Base-by-base conservation (phyloP, 257 asterid genomes). In the Mentha longifolia region DNA sequence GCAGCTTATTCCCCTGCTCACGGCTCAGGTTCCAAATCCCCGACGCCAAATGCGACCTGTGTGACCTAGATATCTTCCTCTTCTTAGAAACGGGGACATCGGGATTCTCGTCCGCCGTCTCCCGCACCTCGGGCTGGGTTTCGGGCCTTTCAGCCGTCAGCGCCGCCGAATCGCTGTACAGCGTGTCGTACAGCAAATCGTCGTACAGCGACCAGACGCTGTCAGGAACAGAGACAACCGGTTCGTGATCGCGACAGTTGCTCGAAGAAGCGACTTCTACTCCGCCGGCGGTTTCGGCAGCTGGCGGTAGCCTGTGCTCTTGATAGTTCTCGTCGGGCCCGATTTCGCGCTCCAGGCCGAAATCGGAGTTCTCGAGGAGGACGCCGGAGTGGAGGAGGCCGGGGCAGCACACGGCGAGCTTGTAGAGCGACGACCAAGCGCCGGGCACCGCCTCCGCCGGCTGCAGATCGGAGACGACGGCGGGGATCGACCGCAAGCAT, bases 351-450 rank as follows among this genome's bases (percentile, higher is more conserved):
- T 86, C 94, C 51, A 89, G 92, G 17, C 97, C 99, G 81, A 95
- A 95, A 84, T 95, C 97, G 0, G 95, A 92, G 77, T 88, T 92
- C 33, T 89, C 96, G 17, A 92, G 81, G 65, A 92, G 92, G 13
- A 95, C 97, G 19, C 99, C 98, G 56, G 96, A 81, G 71, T 86
- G 93, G 70, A 75, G 87, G 49, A 88, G 86, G 4, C 98, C 99
- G 0, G 98, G 99, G 70, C 98, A 95, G 77, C 94, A 92, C 10
- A 95, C 95, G 19, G 93, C 74, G 19, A 95, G 87, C 89, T 92
- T 95, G 93, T 80, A 88, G 14, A 95, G 89, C 3, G 99, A 73
- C 2, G 95, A 75, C 98, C 99, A 95, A 0, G 80, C 86, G 9
- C 86, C 87, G 9, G 88, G 76, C 7, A 84, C 82, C 9, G 61